phyloP scores from a whole-genome alignment of 139 green algal genomes.

The Closterium sp. region DNA sequence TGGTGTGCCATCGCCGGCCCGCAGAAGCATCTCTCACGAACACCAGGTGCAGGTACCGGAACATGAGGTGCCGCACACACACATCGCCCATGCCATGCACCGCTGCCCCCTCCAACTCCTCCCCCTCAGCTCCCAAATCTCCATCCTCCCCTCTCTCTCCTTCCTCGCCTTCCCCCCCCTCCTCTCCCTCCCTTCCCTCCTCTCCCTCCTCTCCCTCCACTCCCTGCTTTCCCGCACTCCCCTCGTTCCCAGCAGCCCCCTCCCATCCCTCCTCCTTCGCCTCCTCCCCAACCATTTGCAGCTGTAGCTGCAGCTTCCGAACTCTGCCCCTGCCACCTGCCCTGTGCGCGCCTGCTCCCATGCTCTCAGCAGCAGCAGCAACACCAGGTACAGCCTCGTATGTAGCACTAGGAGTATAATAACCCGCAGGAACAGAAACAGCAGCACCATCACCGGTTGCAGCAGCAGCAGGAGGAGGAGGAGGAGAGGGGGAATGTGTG shows the following conservation, averaged over 20 bases:
- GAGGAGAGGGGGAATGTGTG: neutral
- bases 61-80: neutral
- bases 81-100: neutral
- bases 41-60: constrained; percentile 2
- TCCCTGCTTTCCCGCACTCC: constrained; percentile 40
- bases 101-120: neutral
- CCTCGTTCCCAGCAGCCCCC: neutral
- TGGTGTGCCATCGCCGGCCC: constrained; percentile 10
- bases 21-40: constrained; percentile 21
- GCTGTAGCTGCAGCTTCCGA: neutral
- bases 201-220: neutral
- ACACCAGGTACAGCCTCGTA: too few species aligned
- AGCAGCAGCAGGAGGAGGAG: neutral
- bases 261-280: neutral
- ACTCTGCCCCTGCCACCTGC: neutral
- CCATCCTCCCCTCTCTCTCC: too few species aligned
- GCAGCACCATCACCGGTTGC: neutral
- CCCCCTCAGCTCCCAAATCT: neutral
- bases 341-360: neutral
- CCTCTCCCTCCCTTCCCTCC: neutral
- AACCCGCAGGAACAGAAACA: neutral
- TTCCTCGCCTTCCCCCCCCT: neutral
- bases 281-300: neutral
- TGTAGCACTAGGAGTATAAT: neutral
- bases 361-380: neutral